Evolutionary conservation across 1,284 basidiomycete genomes (phyloP).

Genomic region (Leccinum angustisporum): DNA sequence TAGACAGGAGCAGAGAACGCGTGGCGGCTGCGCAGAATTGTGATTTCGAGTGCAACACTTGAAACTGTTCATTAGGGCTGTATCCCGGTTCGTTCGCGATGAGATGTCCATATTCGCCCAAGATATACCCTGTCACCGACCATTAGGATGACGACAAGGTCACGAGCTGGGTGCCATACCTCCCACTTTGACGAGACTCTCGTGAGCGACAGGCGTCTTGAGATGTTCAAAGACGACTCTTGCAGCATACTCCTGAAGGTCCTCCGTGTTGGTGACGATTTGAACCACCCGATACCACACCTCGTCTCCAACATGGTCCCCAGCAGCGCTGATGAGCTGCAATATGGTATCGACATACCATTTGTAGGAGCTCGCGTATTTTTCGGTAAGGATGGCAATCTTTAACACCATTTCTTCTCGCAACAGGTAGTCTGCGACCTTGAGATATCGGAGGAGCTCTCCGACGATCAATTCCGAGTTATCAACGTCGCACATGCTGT

Average conservation of each 20-base stretch:
- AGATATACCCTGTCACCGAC: constrained; percentile 73
- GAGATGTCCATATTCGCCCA: constrained; percentile 97
- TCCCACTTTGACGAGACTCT: constrained; percentile 96
- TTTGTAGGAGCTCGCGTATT: constrained; percentile 92
- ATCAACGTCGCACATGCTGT: constrained; percentile 97
- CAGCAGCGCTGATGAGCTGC: constrained; percentile 92
- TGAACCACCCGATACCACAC: constrained; percentile 99
- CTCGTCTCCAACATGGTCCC: constrained; percentile 98
- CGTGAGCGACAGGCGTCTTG: constrained; percentile 87
- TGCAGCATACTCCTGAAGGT: constrained; percentile 93
- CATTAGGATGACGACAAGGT: constrained; percentile 15
- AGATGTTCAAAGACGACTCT: constrained; percentile 92
- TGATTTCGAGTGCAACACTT: constrained; percentile 91
- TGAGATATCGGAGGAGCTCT: constrained; percentile 90
- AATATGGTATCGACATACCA: constrained; percentile 98
- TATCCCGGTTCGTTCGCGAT: constrained; percentile 95
- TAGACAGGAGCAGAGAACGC: constrained; percentile 89
- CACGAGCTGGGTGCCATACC: constrained; percentile 47
- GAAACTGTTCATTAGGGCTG: constrained; percentile 94
- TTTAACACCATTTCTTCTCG: constrained; percentile 99
- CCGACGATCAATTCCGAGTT: constrained; percentile 96
- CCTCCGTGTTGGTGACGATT: constrained; percentile 98
- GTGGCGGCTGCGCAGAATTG: constrained; percentile 94
- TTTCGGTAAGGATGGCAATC: constrained; percentile 97
- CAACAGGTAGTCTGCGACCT: constrained; percentile 92